Base-by-base conservation (phyloP, 257 asterid species). In the Jasminum sambac region DNA sequence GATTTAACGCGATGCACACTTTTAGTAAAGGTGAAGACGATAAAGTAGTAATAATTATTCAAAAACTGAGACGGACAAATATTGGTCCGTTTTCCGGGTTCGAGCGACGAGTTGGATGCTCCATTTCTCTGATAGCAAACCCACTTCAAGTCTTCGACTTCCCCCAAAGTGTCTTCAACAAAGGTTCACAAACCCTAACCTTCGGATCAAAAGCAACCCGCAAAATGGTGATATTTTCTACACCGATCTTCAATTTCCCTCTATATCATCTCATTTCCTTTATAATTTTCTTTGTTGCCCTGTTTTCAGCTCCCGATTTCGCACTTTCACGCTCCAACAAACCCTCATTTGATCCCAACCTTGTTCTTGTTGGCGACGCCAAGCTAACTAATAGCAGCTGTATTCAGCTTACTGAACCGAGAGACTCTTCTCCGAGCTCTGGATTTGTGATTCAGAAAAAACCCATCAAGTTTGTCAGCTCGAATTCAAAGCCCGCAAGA, bases 331-430 rank as follows among this genome's bases (percentile, higher is more conserved):
- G 83, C 66, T 78, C 88, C 23, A 71, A 21, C 79, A 76, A 65
- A 23, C 82, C 87, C 43, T 82, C 60, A 12, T 84, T 87, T n/a
- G 81, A 84, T 72, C 69, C 87, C 9, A 73, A 86, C 72, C 80
- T 85, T 11, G 67, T 73, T 64, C 85, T 87, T 72, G 13, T 67
- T 14, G 96, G 94, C 39, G 96, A 87, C 75, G 96, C 96, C 64
- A 84, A 80, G 66, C 66, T 78, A 26, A 16, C 80, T 0, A 38
- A 42, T 70, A 63, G 62, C 46, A 66, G 63, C 76, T 50, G 84
- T 41, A 78, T 89, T 65, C 90, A 81, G 19, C 90, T 91, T 72
- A 87, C 96, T 14, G 62, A 80, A 74, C 85, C 88, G 36, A 46
- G 14, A 60, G 64, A 40, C 30, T 81, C 89, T 62, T 74, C 86